Evolutionary conservation across 139 green algal species (phyloP).

Genomic region (Choricystis sp.): DNA sequence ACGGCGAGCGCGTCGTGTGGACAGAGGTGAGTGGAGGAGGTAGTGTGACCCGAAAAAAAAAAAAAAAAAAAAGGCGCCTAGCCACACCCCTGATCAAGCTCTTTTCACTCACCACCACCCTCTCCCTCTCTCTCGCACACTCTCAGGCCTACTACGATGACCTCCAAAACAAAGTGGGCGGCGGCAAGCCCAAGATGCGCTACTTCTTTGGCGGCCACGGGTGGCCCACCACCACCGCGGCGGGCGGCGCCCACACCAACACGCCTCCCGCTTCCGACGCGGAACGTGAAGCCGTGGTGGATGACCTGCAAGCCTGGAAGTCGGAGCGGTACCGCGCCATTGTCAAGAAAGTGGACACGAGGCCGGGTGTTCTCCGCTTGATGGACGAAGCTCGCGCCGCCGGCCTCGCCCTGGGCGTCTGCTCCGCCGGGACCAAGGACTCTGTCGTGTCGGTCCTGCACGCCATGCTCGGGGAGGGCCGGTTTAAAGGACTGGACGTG

Average conservation of each 20-base stretch:
- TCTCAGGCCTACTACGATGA: not conserved
- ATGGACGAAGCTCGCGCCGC: constrained; percentile 63
- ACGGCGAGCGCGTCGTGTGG: constrained; percentile 38
- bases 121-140: too few species aligned
- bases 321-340: constrained; percentile 54
- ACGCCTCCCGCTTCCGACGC: constrained; percentile 33
- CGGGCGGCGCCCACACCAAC: constrained; percentile 3
- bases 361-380: constrained; percentile 54
- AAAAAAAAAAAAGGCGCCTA: not conserved
- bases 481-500: constrained; percentile 59
- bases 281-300: constrained; percentile 55
- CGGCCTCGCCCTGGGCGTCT: constrained; percentile 59
- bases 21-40: too few species aligned
- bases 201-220: constrained; percentile 53
- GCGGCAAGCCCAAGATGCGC: constrained; percentile 92
- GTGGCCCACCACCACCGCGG: constrained; percentile 55
- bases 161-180: constrained; percentile 22
- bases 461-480: constrained; percentile 56
- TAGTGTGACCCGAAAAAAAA: too few species aligned
- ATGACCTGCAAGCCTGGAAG: constrained; percentile 76
- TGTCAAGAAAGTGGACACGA: constrained; percentile 28
- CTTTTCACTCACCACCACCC: too few species aligned
- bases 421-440: constrained; percentile 73
- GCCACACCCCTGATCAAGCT: too few species aligned
- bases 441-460: constrained; percentile 56